Evolutionary conservation across 805 yeast species (phyloP).

Genomic region (Metschnikowia kofuensis): DNA sequence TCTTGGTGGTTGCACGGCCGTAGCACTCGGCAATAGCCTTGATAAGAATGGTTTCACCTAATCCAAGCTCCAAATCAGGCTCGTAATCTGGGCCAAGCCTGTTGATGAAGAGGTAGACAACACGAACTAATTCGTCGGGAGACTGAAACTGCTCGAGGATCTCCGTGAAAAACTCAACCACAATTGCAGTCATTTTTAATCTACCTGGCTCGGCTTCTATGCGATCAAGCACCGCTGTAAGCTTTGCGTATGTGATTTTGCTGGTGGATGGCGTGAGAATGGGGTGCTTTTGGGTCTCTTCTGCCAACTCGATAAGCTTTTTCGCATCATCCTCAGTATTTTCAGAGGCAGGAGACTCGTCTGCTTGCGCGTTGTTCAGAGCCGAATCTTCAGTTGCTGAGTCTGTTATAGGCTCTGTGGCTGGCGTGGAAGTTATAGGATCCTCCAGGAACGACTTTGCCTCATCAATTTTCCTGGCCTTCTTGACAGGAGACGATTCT

Average conservation of each 20-base stretch:
- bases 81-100: constrained; percentile 94
- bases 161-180: constrained; percentile 68
- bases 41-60: constrained; percentile 85
- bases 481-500: constrained; percentile 2
- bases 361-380: not conserved
- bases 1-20: constrained; percentile 69
- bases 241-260: constrained; percentile 34
- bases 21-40: constrained; percentile 90
- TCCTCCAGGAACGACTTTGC: not conserved
- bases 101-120: constrained; percentile 83
- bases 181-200: constrained; percentile 71
- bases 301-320: constrained; percentile 13
- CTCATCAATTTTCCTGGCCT: not conserved
- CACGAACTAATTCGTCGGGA: constrained; percentile 54
- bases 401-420: too few species aligned
- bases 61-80: constrained; percentile 82
- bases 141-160: constrained; percentile 47
- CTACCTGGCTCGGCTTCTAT: constrained; percentile 82
- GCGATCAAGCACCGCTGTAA: constrained; percentile 67
- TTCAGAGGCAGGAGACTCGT: not conserved
- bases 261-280: constrained; percentile 5
- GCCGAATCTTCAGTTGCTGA: not conserved
- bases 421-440: too few species aligned
- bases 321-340: constrained; percentile 8
- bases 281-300: constrained; percentile 11